Conservation (phyloP, 176 grass and related monocot genomes). For the barley (Hordeum vulgare) region DNA sequence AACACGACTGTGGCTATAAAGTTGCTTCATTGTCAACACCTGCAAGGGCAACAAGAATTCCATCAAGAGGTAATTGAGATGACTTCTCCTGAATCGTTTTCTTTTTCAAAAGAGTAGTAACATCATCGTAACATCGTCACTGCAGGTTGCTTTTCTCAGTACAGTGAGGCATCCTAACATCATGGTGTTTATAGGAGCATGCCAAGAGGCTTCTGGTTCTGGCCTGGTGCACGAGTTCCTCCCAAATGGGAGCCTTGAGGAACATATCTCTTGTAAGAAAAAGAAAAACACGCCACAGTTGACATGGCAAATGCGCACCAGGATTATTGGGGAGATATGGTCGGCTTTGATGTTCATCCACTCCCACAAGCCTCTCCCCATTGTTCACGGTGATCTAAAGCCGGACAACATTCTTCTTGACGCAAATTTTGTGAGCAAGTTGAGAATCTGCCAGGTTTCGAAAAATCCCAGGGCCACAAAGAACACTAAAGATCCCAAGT, state of each 20-base stretch:
- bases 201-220: conserved; percentile 28
- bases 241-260: conserved; percentile 55
- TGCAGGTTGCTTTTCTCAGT: conserved; percentile 42
- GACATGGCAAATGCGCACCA: conserved; percentile 50
- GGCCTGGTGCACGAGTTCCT: conserved; percentile 50
- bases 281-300: conserved; percentile 32
- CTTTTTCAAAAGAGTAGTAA: too few species aligned
- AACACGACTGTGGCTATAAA: conserved; percentile 61
- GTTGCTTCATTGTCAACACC: conserved; percentile 37
- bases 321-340: conserved; percentile 63
- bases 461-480: conserved; percentile 17
- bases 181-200: conserved; percentile 46
- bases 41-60: conserved; percentile 36
- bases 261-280: conserved; percentile 22
- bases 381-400: conserved; percentile 67
- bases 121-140: neutral
- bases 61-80: conserved; percentile 52
- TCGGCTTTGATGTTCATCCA: conserved; percentile 67
- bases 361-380: conserved; percentile 39
- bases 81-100: too few species aligned
- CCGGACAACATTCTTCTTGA: conserved; percentile 62
- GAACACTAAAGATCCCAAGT: conserved; percentile 38
- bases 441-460: conserved; percentile 36
- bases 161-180: conserved; percentile 65
- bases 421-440: conserved; percentile 53